phyloP scores from a whole-genome alignment of 192 early-diverging fungal genomes.

The Powellomyces hirtus region DNA sequence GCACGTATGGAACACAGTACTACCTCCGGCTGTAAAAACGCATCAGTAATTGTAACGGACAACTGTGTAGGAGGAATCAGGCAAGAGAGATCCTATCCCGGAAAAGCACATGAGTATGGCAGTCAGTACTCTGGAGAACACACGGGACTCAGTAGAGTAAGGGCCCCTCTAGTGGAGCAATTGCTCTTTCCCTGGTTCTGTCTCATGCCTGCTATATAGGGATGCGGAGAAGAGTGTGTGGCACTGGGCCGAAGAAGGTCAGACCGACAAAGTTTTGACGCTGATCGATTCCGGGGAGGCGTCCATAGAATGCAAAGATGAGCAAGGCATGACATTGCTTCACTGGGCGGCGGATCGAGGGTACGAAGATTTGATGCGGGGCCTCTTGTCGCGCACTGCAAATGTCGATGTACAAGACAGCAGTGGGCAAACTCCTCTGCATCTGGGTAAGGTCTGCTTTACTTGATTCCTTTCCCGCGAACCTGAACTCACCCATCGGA shows the following conservation, averaged over 20 bases:
- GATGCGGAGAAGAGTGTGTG: slow-evolving; percentile 29
- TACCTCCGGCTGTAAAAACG: not conserved
- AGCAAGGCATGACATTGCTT: slow-evolving; percentile 31
- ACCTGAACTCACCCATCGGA: too few relatives aligned
- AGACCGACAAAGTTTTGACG: slow-evolving; percentile 16
- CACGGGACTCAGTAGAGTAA: slow-evolving; percentile 7
- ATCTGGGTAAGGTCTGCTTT: too few relatives aligned
- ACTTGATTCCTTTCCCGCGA: too few relatives aligned
- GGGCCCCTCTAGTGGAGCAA: not conserved
- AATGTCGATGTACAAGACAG: slow-evolving; percentile 22
- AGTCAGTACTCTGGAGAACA: slow-evolving; percentile 24
- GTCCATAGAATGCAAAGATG: slow-evolving; percentile 9
- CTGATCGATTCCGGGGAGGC: slow-evolving; percentile 1
- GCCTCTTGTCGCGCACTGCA: slow-evolving; percentile 1
- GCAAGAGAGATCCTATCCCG: not conserved
- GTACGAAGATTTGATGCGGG: slow-evolving; percentile 8
- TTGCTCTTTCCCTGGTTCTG: not conserved
- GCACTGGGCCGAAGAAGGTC: slow-evolving; percentile 35
- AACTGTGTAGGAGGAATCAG: not conserved
- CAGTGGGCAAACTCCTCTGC: slow-evolving; percentile 36
- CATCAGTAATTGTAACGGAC: not conserved
- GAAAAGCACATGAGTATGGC: slow-evolving; percentile 16
- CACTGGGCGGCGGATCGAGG: slow-evolving; percentile 44
- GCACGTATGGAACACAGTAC: not conserved
- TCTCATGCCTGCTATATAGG: slow-evolving; percentile 6